Evolutionary conservation across 352 stramenopile genomes (phyloP), one percentile per base, ranked within the genome.

Genomic region (Phytophthora cryptogea): DNA sequence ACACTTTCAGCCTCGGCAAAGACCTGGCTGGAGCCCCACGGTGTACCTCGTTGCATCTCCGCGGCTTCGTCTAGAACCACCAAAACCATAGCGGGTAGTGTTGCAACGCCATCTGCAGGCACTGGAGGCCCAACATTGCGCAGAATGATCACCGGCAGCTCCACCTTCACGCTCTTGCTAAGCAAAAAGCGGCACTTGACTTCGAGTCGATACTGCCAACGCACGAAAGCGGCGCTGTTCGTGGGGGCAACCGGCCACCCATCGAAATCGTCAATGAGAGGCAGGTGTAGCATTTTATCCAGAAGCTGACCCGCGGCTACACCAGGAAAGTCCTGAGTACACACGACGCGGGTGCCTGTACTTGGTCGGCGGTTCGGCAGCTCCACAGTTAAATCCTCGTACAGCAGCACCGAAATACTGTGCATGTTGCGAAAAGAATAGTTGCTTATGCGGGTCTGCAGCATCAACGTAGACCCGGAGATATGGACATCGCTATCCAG

Each of bases 121-220:
- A 16, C n/a, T 0, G 49, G 43, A 35, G 53, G 54, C 26, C 63
- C 63, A 17, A 71, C 16, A 14, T 71, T 48, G 46, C 66, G 66
- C 2, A 73, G 32, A 31, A 76, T 59, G 3, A 62, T 54, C 27
- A 76, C 60, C 11, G 68, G 68, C 46, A 76, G 53, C 49, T 76
- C 60, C 41, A 76, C 63, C 10, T 68, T 71, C 8, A 76, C 63
- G 42, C 68, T 76, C 35, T 69, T 70, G 51, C 68, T 73, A 7
- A 76, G 44, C 14, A 58, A n/a, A 37, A 72, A 72, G 26, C 56
- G 59, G 30, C 68, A 76, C 56, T 72, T 72, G 51, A 76, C 59
- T 16, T 62, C 54, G 28, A 76, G 40, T 27, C 63, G 63, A 48
- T 76, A 76, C 31, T 67, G 53, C 63, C 68, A 73, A 33, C 64